Evolutionary conservation across 805 yeast species (phyloP), one percentile per base, ranked within the genome.

Genomic region (Ogataea populi-albae): DNA sequence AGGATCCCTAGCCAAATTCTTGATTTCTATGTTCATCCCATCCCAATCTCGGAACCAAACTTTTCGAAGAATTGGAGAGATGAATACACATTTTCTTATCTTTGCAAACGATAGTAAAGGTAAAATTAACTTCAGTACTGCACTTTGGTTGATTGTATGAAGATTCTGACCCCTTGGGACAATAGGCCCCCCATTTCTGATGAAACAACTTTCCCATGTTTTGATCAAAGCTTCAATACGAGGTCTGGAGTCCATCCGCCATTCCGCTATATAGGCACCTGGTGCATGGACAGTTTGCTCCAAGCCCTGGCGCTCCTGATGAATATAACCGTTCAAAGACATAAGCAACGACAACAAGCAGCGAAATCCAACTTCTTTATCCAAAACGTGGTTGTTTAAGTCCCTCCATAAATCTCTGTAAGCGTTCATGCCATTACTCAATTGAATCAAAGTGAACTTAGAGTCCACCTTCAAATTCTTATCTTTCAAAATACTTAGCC

Each of bases 31-130:
- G 47, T 79, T 80, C 87, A 84, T 79, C 0, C 69, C 74, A 11
- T 55, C 64, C 86, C 88, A 83, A 56, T 84, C 81, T 48, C 81
- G 77, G 35, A 63, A 53, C 73, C 87, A 76, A 4, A 81, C 76
- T 28, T 69, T 68, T 37, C 71, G 67, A 53, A 83, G 65, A 5
- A 81, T 69, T 3, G 84, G 79, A 1, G 86, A 73, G 30, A 82
- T 52, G 49, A 77, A 69, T 21, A 82, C 61, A 51, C 82, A 73
- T 41, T 80, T 68, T 43, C 85, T 68, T 30, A 84, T 79, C 51
- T 79, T 80, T 14, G 86, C 81, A 52, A 82, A 75, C 16, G 76
- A 70, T 32, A 77, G 68, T 46, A 84, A 57, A 4, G 93, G 91
- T 38, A 84, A 59, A 16, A 82, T 75, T 45, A 84, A 58, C 54